Evolutionary conservation across 2,329 filamentous ascomycete genomes (phyloP), one percentile per base, ranked within the genome.

Genomic region (Aureobasidium melanogenum): DNA sequence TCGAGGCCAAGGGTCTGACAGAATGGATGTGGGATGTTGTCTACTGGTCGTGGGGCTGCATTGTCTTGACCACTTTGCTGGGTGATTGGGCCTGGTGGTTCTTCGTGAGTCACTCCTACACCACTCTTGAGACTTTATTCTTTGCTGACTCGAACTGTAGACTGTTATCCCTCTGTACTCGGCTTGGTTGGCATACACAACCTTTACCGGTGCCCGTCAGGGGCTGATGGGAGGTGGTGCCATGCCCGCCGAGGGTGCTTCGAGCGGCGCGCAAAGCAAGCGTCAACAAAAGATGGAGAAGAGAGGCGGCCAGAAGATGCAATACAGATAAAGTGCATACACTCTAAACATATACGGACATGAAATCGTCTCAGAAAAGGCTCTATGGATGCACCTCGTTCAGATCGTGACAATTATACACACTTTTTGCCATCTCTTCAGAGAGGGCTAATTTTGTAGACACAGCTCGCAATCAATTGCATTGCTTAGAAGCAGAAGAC

Each of bases 21-120:
- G 94, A 97, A 76, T 97, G 95, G 79, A 90, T 97, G 88, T 99
- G 96, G 82, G 94, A 99, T 76, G 84, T 96, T 54, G 79, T 96
- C 58, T 97, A 96, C 84, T 91, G 96, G 77, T 97, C 91, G 0
- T 97, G 92, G 87, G 86, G 84, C 12, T 88, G 86, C 59, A 78
- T 90, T 43, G 75, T 87, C 9, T 74, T 88, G n/a, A 91, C 87
- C 15, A 82, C 88, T 17, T 65, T 96, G 30, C 83, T 93, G 51
- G 94, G 94, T 4, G 91, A 97, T 72, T 87, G 87, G 77, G 89
- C 79, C 3, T 89, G 87, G 87, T 84, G 84, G 79, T 66, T 84
- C 38, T 88, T 82, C 74, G 70, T 78, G 30, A 62, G 68, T 67
- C 17, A 26, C 38, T 26, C 14, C 28, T 10, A 26, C n/a, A 38